These are phyloP conservation scores for Pezicula radicicola DNA, from an alignment of 2,329 filamentous ascomycete species.

Conservation along the genomic window DNA sequence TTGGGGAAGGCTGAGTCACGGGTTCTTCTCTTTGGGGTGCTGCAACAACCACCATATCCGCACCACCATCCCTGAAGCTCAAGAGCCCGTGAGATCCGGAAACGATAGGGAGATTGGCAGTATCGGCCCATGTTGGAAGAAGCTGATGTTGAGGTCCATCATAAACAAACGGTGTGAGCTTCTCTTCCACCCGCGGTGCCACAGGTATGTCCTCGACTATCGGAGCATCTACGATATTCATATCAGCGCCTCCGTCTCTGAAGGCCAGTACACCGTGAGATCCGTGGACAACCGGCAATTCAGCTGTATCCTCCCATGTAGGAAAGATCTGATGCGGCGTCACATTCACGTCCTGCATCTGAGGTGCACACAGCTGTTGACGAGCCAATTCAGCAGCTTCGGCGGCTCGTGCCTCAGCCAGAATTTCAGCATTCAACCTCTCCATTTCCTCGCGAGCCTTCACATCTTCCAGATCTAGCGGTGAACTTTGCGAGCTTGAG, in stretches of 20 bases:
- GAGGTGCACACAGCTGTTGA: no score
- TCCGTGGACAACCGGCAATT: not conserved
- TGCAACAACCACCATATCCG: not conserved
- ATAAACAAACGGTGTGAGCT: not conserved
- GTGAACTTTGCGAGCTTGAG: no score
- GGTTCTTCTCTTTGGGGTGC: not conserved
- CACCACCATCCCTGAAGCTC: not conserved
- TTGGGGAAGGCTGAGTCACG: not conserved
- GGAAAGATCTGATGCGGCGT: not conserved
- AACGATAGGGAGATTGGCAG: not conserved
- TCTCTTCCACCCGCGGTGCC: no score
- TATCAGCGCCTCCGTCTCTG: conserved; percentile 1
- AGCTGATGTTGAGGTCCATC: not conserved
- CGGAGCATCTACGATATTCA: not conserved
- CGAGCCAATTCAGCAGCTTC: no score
- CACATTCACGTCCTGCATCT: no score
- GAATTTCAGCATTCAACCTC: no score
- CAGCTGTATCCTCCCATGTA: conserved; percentile 4
- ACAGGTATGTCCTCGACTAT: no score
- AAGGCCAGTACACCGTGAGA: conserved; percentile 4
- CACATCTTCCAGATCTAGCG: no score
- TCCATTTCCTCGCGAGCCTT: no score
- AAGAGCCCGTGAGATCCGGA: conserved; percentile 1
- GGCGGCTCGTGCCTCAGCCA: no score
- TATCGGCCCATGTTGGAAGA: conserved; percentile 5